Evolutionary conservation across 768 basidiomycete species (phyloP).

Genomic region (Trametes coccinea): DNA sequence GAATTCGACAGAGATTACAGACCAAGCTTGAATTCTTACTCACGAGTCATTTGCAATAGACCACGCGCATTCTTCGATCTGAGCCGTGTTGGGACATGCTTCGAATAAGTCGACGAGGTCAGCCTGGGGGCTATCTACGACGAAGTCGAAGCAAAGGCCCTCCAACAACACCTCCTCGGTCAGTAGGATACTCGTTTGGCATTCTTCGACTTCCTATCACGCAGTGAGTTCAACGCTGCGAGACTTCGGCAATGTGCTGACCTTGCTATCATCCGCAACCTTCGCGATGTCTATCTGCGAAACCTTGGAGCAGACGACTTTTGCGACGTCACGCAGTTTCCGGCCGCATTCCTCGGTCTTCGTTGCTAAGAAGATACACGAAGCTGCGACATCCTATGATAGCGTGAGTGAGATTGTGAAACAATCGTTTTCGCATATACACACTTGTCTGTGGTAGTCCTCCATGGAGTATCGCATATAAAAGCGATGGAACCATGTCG

Average conservation of each 20-base stretch:
- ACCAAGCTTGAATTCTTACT: constrained; percentile 28
- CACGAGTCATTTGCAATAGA: constrained; percentile 88
- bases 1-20: not conserved
- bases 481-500: constrained; percentile 89
- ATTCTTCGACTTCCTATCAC: constrained; percentile 70
- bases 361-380: constrained; percentile 87
- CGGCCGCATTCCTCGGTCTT: constrained; percentile 90
- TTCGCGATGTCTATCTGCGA: constrained; percentile 52
- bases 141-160: constrained; percentile 84
- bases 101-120: constrained; percentile 75
- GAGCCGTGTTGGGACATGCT: constrained; percentile 44
- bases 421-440: constrained; percentile 13
- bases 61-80: constrained; percentile 78
- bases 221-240: constrained; percentile 1
- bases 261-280: constrained; percentile 66
- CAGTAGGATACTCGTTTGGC: constrained; percentile 64
- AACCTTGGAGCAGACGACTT: constrained; percentile 71
- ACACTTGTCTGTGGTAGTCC: constrained; percentile 77
- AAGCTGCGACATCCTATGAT: constrained; percentile 75
- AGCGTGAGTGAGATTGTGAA: constrained; percentile 6
- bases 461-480: constrained; percentile 87
- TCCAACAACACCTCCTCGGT: constrained; percentile 81
- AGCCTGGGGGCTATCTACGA: constrained; percentile 74
- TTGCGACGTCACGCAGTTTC: constrained; percentile 83
- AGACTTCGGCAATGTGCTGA: constrained; percentile 33